Base-by-base conservation (phyloP, 169 alveolate species). In the Besnoitia besnoiti region DNA sequence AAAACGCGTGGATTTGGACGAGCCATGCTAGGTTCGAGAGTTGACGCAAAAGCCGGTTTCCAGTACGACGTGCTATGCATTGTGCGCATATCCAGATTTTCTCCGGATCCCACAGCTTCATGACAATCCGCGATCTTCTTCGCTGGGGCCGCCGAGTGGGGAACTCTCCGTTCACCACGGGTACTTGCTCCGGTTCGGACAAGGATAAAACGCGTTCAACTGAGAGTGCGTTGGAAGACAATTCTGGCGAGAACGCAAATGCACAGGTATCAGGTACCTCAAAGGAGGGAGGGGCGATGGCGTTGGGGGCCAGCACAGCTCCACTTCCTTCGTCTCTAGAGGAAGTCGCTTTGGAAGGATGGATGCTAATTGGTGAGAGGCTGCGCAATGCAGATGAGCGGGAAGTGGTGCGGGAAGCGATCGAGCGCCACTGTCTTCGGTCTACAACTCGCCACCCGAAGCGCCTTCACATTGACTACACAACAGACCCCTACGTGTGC, bases 111-210 rank as follows among this genome's bases (percentile, higher is more conserved):
- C 96, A 96, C 85, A 96, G 91, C 85, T 96, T 99, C 91, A 98
- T 99, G 95, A 99, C 99, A 0, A 97, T 99, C 37, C 97, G 99
- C 93, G 99, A 99, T 95, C 96, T 99, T 82, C 96, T 99, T n/a
- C 98, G 99, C 92, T 99, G 99, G 99, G 99, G 99, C 16, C 97
- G 98, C 73, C 95, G 99, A 61, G 90, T 92, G 19, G 92, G 91
- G 55, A 90, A 95, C 96, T 61, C 98, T 97, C 76, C 97, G 73
- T 90, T 93, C 98, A 98, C 5, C 96, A 92, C 92, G 92, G 94
- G n/a, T 10, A 19, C 61, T 30, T 51, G 88, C 97, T 50, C 94
- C 97, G 37, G 98, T 96, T 5, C 99, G 97, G 91, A 95, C 98
- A 95, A 79, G 97, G 47, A 94, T 98, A 50, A 96, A 85, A 90